Evolutionary conservation across 495 filamentous ascomycete genomes (phyloP), one percentile per base, ranked within the genome.

Genomic region (Hypoxylon lenormandii): DNA sequence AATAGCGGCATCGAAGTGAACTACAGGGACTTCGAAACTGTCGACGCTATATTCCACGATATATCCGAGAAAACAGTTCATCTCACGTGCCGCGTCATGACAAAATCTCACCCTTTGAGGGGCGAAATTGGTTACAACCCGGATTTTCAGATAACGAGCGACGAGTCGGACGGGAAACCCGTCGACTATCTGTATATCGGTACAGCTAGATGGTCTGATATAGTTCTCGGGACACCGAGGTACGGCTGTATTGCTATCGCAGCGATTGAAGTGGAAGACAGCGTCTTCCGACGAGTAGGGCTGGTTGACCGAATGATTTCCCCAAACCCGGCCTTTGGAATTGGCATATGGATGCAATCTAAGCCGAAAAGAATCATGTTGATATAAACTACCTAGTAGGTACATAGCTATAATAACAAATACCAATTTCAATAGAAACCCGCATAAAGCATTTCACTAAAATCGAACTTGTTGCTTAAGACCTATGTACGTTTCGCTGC

Each of bases 31-130:
- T 19, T 43, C 23, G 52, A 56, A 12, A 43, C 22, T 3, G 10
- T 59, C 18, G 43, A 59, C 16, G 55, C 55, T 12, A 10, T 23
- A 0, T 8, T 48, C 13, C 23, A 59, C 13, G 7, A 2, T 8
- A 38, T 59, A 11, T 48, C 55, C 4, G 43, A 19, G 5, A 15
- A n/a, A 8, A 30, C 1, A 16, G 10, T 59, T 16, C 12, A 49
- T 10, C 43, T 59, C 10, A 59, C 30, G 8, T 59, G 55, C 21
- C 28, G 55, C 6, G 8, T 48, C 28, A 48, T 59, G 43, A 59
- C 43, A 13, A 49, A 33, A 8, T 33, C 42, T 13, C 36, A 43
- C n/a, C 37, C 37, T 5, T 7, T 2, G 3, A 45, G 37, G n/a
- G 8, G 1, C 0, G 12, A n/a, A 18, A 56, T 56, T 45, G 12